Percentiles rank a stretch among this genome's conserved stretches.
Evolutionary conservation across 768 basidiomycete genomes (phyloP).

Genomic region (Phanerodontia chrysosporium): DNA sequence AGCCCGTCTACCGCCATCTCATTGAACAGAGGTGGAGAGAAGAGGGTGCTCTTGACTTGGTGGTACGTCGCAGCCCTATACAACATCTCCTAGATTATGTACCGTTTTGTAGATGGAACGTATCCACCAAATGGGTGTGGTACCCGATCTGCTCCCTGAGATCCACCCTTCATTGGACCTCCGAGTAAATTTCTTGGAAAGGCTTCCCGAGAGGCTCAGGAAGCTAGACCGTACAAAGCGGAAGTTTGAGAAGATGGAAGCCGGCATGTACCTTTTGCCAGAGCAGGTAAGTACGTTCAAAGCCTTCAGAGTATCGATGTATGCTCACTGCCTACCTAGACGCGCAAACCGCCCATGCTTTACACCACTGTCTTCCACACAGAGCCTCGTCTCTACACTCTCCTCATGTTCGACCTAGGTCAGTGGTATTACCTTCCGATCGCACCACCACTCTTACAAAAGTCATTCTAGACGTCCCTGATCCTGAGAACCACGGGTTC

Average conservation of each 20-base stretch:
- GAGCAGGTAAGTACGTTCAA: slow-evolving; percentile 50
- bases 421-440: slow-evolving; percentile 10
- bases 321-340: slow-evolving; percentile 36
- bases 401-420: slow-evolving; percentile 89
- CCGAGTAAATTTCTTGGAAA: slow-evolving; percentile 52
- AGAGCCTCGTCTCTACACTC: slow-evolving; percentile 78
- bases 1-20: slow-evolving; percentile 71
- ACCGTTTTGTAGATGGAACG: slow-evolving; percentile 74
- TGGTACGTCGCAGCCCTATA: slow-evolving; percentile 46
- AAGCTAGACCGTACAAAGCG: slow-evolving; percentile 23
- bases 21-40: slow-evolving; percentile 83
- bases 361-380: slow-evolving; percentile 78
- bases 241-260: slow-evolving; percentile 48
- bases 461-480: slow-evolving; percentile 67
- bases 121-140: slow-evolving; percentile 83
- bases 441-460: not conserved
- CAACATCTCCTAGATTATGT: not conserved
- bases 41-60: slow-evolving; percentile 76
- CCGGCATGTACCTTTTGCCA: slow-evolving; percentile 65
- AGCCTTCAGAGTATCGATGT: not conserved
- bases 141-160: slow-evolving; percentile 79
- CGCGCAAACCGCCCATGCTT: slow-evolving; percentile 57
- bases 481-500: slow-evolving; percentile 59
- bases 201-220: slow-evolving; percentile 24
- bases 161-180: slow-evolving; percentile 75